Percentiles rank a stretch among this genome's conserved stretches.
phyloP scores from a whole-genome alignment of 208 protist species.

The Leishmania gerbilli region DNA sequence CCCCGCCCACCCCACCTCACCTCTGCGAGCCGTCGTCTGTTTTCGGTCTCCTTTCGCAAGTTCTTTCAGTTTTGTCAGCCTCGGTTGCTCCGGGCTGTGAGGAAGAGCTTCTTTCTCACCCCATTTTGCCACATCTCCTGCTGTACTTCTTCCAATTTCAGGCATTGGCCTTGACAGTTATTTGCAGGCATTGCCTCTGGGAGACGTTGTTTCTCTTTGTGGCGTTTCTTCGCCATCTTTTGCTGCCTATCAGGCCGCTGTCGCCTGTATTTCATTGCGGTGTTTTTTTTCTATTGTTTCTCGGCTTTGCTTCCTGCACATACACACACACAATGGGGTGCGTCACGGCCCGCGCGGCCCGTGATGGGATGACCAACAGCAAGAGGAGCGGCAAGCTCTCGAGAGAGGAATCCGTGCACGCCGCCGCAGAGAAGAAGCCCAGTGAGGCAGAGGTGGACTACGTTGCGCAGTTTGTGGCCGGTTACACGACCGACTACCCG shows the following conservation, averaged over 20 bases:
- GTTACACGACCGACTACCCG: conserved; percentile 34
- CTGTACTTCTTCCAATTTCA: neutral
- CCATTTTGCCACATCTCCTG: neutral
- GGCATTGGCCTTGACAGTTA: neutral
- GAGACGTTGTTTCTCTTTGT: conserved; percentile 5
- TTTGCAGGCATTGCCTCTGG: neutral
- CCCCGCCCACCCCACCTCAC: neutral
- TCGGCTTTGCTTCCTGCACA: neutral
- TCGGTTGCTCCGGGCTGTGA: neutral
- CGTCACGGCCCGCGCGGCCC: conserved; percentile 13
- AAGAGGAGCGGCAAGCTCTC: conserved; percentile 1
- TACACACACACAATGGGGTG: conserved; percentile 36
- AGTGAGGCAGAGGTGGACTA: conserved; percentile 12
- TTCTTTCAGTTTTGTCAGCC: neutral
- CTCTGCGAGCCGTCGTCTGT: neutral
- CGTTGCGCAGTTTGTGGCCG: conserved; percentile 26
- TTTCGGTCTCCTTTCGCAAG: neutral
- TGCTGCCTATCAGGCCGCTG: neutral
- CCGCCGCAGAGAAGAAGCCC: conserved; percentile 1
- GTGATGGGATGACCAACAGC: conserved; percentile 1
- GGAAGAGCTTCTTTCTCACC: neutral
- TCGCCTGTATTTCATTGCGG: neutral
- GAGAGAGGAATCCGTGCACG: neutral
- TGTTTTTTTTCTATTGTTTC: too few species aligned
- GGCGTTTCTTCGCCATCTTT: conserved; percentile 12